Evolutionary conservation across 768 basidiomycete species (phyloP).

Genomic region (Tremella yokohamensis): DNA sequence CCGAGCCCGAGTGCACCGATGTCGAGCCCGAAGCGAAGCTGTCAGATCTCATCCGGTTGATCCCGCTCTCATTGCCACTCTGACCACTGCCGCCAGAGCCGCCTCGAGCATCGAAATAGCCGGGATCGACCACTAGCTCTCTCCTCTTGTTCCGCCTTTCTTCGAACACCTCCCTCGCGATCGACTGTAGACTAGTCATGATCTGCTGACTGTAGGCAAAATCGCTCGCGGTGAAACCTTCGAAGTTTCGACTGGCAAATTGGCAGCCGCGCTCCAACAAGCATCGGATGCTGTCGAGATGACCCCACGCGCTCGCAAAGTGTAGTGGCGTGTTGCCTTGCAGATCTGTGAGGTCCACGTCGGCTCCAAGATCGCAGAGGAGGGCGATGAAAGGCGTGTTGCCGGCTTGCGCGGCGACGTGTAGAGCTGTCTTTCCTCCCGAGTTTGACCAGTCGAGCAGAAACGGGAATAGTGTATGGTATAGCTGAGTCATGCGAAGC

Average conservation of each 20-base stretch:
- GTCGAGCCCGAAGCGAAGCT: constrained; percentile 3
- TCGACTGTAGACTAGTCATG: constrained; percentile 19
- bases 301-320: constrained; percentile 56
- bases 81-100: neutral
- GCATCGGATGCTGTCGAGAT: constrained; percentile 65
- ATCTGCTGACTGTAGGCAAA: constrained; percentile 71
- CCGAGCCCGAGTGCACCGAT: neutral
- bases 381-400: constrained; percentile 73
- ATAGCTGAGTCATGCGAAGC: constrained; percentile 79
- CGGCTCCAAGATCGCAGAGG: constrained; percentile 82
- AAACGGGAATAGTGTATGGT: constrained; percentile 79
- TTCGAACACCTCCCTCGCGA: constrained; percentile 30
- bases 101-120: too few species aligned
- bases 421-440: constrained; percentile 84
- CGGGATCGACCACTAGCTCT: constrained; percentile 2
- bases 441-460: constrained; percentile 89
- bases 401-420: constrained; percentile 80
- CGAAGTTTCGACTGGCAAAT: constrained; percentile 76
- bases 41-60: constrained; percentile 7
- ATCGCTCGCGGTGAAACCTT: constrained; percentile 86
- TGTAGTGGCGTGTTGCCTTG: constrained; percentile 90
- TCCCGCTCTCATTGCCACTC: neutral
- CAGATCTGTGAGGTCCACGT: constrained; percentile 82
- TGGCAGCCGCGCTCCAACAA: constrained; percentile 86
- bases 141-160: constrained; percentile 18